Base-by-base conservation (phyloP, 2,329 filamentous ascomycete species). In the Cladosporium sp. region DNA sequence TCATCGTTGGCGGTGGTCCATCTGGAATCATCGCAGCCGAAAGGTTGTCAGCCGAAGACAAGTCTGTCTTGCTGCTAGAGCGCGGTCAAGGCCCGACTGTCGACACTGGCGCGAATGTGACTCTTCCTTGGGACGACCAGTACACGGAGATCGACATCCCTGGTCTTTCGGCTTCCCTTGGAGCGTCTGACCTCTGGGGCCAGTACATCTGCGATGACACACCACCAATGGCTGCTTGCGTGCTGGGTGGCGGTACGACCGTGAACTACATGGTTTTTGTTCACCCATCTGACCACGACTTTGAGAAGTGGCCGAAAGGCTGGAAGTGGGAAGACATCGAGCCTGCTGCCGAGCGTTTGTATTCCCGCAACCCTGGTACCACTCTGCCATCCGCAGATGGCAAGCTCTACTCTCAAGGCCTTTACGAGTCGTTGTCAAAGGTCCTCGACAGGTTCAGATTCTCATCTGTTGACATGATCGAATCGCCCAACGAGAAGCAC, bases 91-190 rank as follows among this genome's bases (percentile, higher is more conserved):
- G 71, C 41, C 86, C 82, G 7, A 80, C 84, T 2, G 82, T 78
- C 13, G 73, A 79, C 54, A 86, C 83, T 71, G 79, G 81, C 20
- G 82, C 83, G 37, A 78, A 70, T 24, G 73, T 83, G 68, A 77
- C 75, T 50, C 80, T 83, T 0, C 65, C 68, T 1, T 88, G 85
- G 85, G 78, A 76, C 30, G 80, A 79, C 13, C 80, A 81, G 39
- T 67, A 87, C 22, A 87, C 84, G 5, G 81, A 84, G 42, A 86
- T 88, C 58, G 85, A 88, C 60, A 79, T 88, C 4, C 85, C 85
- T 0, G 83, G 84, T 47, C 77, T 88, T 51, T 39, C 47, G 2
- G 47, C 40, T 4, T 38, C 7, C 29, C 20, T 50, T 22, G 41
- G 40, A 15, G 27, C 8, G 18, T 36, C 41, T 2, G 41, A 43